Conservation (phyloP, 2,329 filamentous ascomycete genomes). For the Daldinia sp. region DNA sequence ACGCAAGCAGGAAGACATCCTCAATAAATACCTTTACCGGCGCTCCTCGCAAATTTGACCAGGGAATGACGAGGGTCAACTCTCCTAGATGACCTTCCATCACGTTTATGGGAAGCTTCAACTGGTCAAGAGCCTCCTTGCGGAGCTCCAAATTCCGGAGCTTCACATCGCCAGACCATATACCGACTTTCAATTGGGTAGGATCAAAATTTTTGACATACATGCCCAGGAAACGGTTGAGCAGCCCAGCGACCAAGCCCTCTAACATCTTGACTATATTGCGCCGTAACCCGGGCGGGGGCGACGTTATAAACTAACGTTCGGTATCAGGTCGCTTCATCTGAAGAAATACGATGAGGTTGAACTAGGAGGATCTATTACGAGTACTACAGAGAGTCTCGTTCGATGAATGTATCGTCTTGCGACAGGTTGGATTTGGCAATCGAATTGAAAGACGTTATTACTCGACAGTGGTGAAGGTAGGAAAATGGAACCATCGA, state of each 20-base stretch:
- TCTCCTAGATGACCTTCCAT: conserved; percentile 93
- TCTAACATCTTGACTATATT: conserved; percentile 84
- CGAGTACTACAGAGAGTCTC: conserved; percentile 5
- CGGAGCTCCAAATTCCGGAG: conserved; percentile 92
- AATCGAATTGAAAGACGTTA: conserved; percentile 8
- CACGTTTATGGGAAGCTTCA: conserved; percentile 96
- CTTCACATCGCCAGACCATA: conserved; percentile 99
- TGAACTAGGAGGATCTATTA: conserved; percentile 2
- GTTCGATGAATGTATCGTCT: conserved; percentile 9
- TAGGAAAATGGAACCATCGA: background rate
- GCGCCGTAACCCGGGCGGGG: conserved; percentile 81
- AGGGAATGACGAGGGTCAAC: conserved; percentile 92
- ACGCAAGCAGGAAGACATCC: conserved; percentile 95
- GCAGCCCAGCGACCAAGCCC: conserved; percentile 93
- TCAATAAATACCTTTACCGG: conserved; percentile 96
- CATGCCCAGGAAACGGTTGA: conserved; percentile 99
- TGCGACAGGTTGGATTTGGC: background rate
- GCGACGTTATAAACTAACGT: conserved; percentile 47
- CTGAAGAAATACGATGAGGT: conserved; percentile 29
- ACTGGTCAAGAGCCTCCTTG: conserved; percentile 94
- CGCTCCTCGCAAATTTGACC: conserved; percentile 95
- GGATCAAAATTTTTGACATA: conserved; percentile 99
- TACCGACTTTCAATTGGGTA: conserved; percentile 96
- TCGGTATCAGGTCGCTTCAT: conserved; percentile 50
- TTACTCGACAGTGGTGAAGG: background rate